Evolutionary conservation across 2,329 filamentous ascomycete genomes (phyloP).

Genomic region (Aureobasidium subglaciale): DNA sequence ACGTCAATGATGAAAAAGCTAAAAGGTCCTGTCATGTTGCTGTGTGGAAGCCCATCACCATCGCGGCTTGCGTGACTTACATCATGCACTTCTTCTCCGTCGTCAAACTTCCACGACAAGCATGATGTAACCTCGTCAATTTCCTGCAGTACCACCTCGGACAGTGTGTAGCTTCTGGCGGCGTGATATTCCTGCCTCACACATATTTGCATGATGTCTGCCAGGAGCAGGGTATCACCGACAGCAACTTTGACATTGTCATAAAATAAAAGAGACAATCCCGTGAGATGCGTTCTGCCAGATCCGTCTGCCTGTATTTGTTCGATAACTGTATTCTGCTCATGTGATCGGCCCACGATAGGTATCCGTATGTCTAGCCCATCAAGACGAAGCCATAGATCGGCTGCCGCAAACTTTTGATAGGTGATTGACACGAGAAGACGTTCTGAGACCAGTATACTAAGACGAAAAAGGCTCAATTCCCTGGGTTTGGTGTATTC

Average conservation of each 20-base stretch:
- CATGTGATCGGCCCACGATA: neutral
- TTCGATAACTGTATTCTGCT: neutral
- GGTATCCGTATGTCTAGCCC: neutral
- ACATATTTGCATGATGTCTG: constrained; percentile 13
- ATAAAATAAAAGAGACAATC: neutral
- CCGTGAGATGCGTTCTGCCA: neutral
- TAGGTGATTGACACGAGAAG: constrained; percentile 13
- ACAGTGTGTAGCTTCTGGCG: neutral
- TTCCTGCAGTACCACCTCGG: neutral
- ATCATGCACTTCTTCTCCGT: neutral
- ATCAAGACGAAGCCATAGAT: neutral
- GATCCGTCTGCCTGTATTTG: neutral
- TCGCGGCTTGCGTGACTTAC: neutral
- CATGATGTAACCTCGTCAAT: neutral
- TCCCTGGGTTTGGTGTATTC: neutral
- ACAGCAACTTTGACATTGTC: neutral
- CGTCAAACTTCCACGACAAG: neutral
- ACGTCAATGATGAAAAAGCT: constrained; percentile 27
- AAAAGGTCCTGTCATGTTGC: constrained; percentile 30
- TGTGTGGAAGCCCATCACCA: constrained; percentile 23
- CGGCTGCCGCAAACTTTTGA: neutral
- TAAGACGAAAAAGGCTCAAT: constrained; percentile 28
- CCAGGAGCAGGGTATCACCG: neutral
- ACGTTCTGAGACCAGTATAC: constrained; percentile 27
- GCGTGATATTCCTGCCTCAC: neutral